Percentiles rank a stretch among this genome's conserved stretches.
These are phyloP conservation scores for Balansia obtecta DNA, from an alignment of 2,329 filamentous ascomycete genomes.

Conservation along the genomic window DNA sequence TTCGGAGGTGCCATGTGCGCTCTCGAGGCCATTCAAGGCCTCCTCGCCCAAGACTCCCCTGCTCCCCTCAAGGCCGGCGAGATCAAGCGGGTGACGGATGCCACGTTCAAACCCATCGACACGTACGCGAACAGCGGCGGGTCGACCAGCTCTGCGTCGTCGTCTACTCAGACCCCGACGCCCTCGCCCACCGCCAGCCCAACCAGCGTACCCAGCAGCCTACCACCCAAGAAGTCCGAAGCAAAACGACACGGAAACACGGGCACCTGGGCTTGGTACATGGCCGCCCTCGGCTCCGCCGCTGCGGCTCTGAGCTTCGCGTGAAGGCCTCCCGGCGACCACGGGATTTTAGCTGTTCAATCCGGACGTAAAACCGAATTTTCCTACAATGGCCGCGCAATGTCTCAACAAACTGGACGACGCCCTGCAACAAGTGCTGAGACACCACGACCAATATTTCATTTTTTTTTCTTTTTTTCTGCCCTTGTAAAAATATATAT, in stretches of 20 bases:
- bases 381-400: too few species aligned
- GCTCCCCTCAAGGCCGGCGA: slow-evolving; percentile 35
- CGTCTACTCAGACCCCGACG: neutral
- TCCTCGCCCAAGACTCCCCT: slow-evolving; percentile 31
- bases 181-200: too few species aligned
- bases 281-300: neutral
- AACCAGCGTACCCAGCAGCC: neutral
- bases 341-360: neutral
- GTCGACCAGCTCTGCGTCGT: slow-evolving; percentile 2
- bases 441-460: neutral
- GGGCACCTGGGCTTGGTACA: neutral
- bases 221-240: neutral
- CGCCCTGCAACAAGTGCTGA: too few species aligned
- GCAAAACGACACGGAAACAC: neutral
- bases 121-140: slow-evolving; percentile 8
- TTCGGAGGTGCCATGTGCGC: slow-evolving; percentile 55
- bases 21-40: slow-evolving; percentile 49
- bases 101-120: slow-evolving; percentile 11
- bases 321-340: neutral
- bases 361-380: too few species aligned
- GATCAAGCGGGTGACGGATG: slow-evolving; percentile 23
- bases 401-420: too few species aligned
- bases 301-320: neutral
- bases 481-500: neutral
- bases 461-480: neutral